Conservation (phyloP, 2,329 filamentous ascomycete species). For the Cladorrhinum sp. region DNA sequence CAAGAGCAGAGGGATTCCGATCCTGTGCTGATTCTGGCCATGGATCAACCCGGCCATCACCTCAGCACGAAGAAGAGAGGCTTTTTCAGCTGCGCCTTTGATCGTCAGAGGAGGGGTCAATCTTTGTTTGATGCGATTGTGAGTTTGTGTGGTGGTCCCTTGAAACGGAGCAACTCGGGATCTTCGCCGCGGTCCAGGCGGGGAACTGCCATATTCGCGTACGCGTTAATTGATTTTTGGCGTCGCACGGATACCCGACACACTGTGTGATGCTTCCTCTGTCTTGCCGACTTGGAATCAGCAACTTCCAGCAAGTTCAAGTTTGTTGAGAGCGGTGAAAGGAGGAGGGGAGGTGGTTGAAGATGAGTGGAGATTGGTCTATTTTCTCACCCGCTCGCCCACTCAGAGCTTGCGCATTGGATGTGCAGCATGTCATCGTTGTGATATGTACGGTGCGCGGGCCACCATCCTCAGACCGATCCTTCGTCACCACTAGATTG, state of each 20-base stretch:
- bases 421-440: background rate
- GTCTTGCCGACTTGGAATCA: too few species aligned
- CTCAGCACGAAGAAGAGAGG: background rate
- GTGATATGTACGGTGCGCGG: background rate
- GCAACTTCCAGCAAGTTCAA: too few species aligned
- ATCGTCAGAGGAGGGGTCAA: background rate
- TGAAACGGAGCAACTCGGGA: background rate
- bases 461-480: background rate
- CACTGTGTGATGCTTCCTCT: background rate
- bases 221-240: constrained; percentile 9
- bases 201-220: constrained; percentile 3
- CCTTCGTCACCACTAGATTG: background rate
- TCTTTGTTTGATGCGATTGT: background rate
- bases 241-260: background rate
- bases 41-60: background rate
- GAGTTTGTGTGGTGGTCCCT: background rate
- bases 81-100: background rate
- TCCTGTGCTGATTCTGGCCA: background rate
- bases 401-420: too few species aligned
- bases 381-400: background rate
- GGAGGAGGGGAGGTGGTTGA: too few species aligned
- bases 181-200: constrained; percentile 1
- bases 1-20: background rate
- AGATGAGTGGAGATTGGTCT: background rate
- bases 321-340: background rate